Percentiles rank a stretch among this genome's conserved stretches.
These are phyloP conservation scores for Colletotrichum sidae DNA, from an alignment of 2,329 filamentous ascomycete species.

Conservation along the genomic window DNA sequence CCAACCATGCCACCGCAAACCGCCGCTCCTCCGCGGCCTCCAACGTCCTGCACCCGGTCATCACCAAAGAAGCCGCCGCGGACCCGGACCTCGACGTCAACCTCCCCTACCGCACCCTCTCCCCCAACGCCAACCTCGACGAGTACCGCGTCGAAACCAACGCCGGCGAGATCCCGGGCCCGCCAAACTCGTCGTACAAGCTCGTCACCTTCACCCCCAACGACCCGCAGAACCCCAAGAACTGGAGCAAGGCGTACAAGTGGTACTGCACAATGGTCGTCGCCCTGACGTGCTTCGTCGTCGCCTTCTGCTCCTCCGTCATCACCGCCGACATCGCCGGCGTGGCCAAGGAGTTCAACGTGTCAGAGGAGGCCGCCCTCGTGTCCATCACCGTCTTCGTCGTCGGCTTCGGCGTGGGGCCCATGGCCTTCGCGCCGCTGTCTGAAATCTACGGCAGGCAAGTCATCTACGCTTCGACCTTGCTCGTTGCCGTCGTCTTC, in stretches of 20 bases:
- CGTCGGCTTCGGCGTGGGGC: slow-evolving; percentile 83
- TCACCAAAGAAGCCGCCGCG: slow-evolving; percentile 48
- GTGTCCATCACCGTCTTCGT: slow-evolving; percentile 82
- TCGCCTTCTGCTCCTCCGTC: slow-evolving; percentile 77
- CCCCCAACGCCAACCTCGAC: slow-evolving; percentile 68
- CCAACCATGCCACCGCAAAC: neutral
- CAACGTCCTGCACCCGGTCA: slow-evolving; percentile 33
- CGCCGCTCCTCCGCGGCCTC: slow-evolving; percentile 42
- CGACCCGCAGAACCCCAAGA: slow-evolving; percentile 85
- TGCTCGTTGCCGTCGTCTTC: slow-evolving; percentile 80
- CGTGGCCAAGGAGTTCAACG: slow-evolving; percentile 71
- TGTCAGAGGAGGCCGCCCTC: slow-evolving; percentile 79
- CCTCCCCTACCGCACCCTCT: slow-evolving; percentile 75
- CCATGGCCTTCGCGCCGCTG: slow-evolving; percentile 83
- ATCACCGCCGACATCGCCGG: slow-evolving; percentile 81
- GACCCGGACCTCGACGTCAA: slow-evolving; percentile 62
- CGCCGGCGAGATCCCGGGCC: slow-evolving; percentile 69
- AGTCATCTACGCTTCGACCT: slow-evolving; percentile 76
- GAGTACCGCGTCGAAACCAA: slow-evolving; percentile 75
- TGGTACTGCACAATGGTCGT: slow-evolving; percentile 91
- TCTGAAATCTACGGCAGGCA: slow-evolving; percentile 80
- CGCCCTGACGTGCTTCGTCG: slow-evolving; percentile 79
- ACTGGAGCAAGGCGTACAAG: slow-evolving; percentile 82
- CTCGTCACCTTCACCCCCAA: slow-evolving; percentile 75
- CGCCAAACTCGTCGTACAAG: slow-evolving; percentile 52